Evolutionary conservation across 106 monocot genomes (phyloP).

Genomic region (Acorus calamus): DNA sequence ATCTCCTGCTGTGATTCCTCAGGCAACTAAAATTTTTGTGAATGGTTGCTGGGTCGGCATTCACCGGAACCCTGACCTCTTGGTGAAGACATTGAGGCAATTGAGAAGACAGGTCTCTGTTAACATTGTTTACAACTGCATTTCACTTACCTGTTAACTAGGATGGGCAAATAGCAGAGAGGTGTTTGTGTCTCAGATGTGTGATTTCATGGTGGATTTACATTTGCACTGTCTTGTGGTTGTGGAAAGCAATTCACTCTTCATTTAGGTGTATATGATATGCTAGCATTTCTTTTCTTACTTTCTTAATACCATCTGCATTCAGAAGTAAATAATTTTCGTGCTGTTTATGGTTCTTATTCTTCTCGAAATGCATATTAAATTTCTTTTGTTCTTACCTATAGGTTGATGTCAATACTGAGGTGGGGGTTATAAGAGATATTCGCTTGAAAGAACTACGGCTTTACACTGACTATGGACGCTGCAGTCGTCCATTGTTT

Average conservation of each 20-base stretch:
- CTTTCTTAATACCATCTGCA: too few relatives aligned
- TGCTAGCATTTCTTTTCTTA: too few relatives aligned
- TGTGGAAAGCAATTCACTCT: too few relatives aligned
- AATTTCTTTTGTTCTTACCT: background rate
- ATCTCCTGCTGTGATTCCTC: slow-evolving; percentile 95
- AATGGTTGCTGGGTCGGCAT: slow-evolving; percentile 98
- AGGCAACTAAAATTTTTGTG: slow-evolving; percentile 97
- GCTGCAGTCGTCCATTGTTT: slow-evolving; percentile 91
- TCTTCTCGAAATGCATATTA: background rate
- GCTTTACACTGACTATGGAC: slow-evolving; percentile 90
- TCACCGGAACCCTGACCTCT: slow-evolving; percentile 89
- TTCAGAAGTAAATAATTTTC: too few relatives aligned
- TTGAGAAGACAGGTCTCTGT: slow-evolving; percentile 75
- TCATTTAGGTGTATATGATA: too few relatives aligned
- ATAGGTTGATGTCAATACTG: slow-evolving; percentile 92
- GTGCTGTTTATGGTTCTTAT: too few relatives aligned
- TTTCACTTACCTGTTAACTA: background rate
- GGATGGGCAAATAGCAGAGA: background rate
- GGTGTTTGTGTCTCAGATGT: too few relatives aligned
- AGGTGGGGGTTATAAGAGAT: slow-evolving; percentile 88
- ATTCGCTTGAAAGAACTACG: slow-evolving; percentile 86
- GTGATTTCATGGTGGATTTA: too few relatives aligned
- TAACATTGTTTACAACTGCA: background rate
- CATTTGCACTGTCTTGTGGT: too few relatives aligned
- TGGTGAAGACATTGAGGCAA: slow-evolving; percentile 87